Evolutionary conservation across 306 rosid species (phyloP).

Genomic region (Prinsepia uniflora): DNA sequence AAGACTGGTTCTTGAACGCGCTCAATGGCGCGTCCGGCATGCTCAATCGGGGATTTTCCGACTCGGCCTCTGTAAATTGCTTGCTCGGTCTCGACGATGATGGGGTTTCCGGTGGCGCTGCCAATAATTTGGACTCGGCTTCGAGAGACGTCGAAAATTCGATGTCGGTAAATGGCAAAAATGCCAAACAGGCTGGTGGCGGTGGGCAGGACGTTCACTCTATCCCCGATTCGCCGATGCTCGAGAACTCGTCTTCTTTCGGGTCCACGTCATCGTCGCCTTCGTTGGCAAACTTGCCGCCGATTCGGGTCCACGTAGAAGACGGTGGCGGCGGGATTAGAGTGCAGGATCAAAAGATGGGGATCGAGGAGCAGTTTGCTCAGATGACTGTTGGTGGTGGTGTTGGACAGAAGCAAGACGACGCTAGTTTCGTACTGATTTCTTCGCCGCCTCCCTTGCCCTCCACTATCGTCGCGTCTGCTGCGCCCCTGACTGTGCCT

Average conservation of each 20-base stretch:
- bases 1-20: conserved; percentile 82
- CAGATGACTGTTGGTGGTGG: conserved; percentile 53
- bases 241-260: conserved; percentile 79
- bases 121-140: conserved; percentile 47
- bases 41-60: conserved; percentile 73
- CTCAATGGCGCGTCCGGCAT: conserved; percentile 56
- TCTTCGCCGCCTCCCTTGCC: conserved; percentile 75
- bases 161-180: conserved; percentile 52
- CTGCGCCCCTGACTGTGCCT: conserved; percentile 34
- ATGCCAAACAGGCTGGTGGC: conserved; percentile 34
- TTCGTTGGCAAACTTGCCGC: conserved; percentile 76
- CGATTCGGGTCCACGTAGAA: conserved; percentile 81
- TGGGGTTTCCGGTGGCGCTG: conserved; percentile 21
- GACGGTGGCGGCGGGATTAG: conserved; percentile 43
- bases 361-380: conserved; percentile 88
- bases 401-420: conserved; percentile 55
- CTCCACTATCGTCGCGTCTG: conserved; percentile 27
- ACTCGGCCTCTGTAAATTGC: conserved; percentile 77
- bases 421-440: conserved; percentile 39
- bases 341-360: conserved; percentile 72
- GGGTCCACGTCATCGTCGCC: conserved; percentile 94
- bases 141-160: conserved; percentile 43
- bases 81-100: conserved; percentile 76
- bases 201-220: conserved; percentile 73
- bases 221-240: conserved; percentile 93